Evolutionary conservation across 2,329 filamentous ascomycete genomes (phyloP).

Genomic region (Beauveria scarabaeidicola): DNA sequence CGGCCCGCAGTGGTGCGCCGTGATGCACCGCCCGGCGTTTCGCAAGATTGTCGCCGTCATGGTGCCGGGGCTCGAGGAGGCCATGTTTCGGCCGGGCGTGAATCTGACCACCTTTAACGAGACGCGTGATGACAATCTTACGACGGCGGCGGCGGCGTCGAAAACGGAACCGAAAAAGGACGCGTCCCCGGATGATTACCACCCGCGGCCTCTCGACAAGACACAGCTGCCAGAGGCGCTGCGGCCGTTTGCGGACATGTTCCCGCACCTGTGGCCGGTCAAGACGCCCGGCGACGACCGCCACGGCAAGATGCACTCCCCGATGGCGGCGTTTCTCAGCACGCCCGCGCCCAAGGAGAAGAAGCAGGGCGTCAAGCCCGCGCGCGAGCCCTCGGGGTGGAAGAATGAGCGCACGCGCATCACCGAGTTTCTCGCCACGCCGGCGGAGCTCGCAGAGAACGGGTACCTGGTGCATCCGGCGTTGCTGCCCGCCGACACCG

Average conservation of each 20-base stretch:
- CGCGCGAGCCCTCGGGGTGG: conserved; percentile 57
- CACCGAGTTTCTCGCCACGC: conserved; percentile 64
- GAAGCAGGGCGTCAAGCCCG: conserved; percentile 47
- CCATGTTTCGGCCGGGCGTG: conserved; percentile 67
- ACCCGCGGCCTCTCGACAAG: conserved; percentile 44
- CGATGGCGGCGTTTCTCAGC: conserved; percentile 74
- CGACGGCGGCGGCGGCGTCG: conserved; percentile 21
- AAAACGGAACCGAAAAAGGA: conserved; percentile 4
- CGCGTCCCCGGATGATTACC: conserved; percentile 51
- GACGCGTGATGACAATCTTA: conserved; percentile 19
- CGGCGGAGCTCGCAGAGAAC: conserved; percentile 70
- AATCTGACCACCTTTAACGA: conserved; percentile 41
- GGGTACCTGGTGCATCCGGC: conserved; percentile 80
- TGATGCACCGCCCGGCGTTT: conserved; percentile 54
- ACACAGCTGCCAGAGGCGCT: conserved; percentile 46
- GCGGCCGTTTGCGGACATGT: conserved; percentile 69
- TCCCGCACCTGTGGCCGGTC: conserved; percentile 82
- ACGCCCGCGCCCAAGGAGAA: conserved; percentile 64
- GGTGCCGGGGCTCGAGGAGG: conserved; percentile 83
- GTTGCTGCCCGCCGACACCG: conserved; percentile 51
- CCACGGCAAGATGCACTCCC: conserved; percentile 74
- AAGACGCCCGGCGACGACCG: conserved; percentile 80
- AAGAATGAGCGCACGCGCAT: conserved; percentile 72
- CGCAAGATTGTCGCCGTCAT: conserved; percentile 81
- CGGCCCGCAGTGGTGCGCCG: conserved; percentile 56